A percentile compares a stretch with the other conserved stretches of the same genome.
Conservation (phyloP, 1,284 basidiomycete species). For the Meripilus lineatus region DNA sequence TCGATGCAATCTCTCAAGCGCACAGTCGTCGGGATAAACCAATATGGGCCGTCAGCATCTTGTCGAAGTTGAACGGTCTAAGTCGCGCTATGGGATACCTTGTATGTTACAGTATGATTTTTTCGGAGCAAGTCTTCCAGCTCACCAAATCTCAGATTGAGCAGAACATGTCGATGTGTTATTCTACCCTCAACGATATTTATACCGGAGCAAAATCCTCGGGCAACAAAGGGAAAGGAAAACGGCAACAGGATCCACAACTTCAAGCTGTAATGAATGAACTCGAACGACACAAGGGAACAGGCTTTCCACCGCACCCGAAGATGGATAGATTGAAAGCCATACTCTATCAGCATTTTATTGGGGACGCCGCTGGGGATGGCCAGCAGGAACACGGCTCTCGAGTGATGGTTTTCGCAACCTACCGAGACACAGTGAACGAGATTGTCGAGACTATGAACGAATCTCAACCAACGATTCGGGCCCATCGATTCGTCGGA, state of each 20-base stretch:
- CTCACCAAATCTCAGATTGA: conserved; percentile 77
- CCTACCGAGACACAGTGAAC: conserved; percentile 84
- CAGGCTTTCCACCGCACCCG: conserved; percentile 71
- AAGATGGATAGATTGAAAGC: conserved; percentile 87
- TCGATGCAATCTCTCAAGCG: conserved; percentile 34
- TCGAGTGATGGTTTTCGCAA: conserved; percentile 95
- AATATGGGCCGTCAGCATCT: conserved; percentile 19
- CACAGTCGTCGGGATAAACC: conserved; percentile 27
- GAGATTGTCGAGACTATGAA: conserved; percentile 84
- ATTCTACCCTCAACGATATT: conserved; percentile 51
- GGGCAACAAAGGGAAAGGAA: neutral
- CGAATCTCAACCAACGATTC: conserved; percentile 67
- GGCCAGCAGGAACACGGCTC: conserved; percentile 37
- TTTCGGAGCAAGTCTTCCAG: no score
- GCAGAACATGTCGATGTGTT: conserved; percentile 77
- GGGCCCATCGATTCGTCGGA: conserved; percentile 85
- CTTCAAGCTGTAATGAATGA: conserved; percentile 63
- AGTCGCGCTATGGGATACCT: conserved; percentile 81
- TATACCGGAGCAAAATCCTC: conserved; percentile 18
- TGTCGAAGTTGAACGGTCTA: conserved; percentile 35
- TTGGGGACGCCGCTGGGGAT: conserved; percentile 24
- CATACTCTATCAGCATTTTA: conserved; percentile 80
- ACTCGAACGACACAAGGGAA: conserved; percentile 49
- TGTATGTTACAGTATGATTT: conserved; percentile 36
- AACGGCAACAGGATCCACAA: conserved; percentile 49